Evolutionary conservation across 2,329 filamentous ascomycete genomes (phyloP), one percentile per base, ranked within the genome.

Genomic region (Cladosporium austrohemisphaericum): DNA sequence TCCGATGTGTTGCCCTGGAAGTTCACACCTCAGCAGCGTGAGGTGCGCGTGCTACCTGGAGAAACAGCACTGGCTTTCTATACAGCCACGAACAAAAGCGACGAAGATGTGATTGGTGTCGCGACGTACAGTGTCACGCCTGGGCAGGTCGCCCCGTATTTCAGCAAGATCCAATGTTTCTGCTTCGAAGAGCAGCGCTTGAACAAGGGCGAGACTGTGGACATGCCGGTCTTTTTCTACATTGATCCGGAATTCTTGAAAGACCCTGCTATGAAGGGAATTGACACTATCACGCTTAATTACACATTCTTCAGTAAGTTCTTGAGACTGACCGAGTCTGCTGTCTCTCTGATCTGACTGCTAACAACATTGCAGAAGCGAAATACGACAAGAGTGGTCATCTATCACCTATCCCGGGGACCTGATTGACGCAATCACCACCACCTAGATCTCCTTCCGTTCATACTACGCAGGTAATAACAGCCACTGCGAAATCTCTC

Each of bases 141-240:
- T 0, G 93, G 83, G 3, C 93, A 98, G 71, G 91, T 95, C 36
- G 92, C 93, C 35, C 91, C 89, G 1, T 98, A 98, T 69, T 98
- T 98, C 66, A 94, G 88, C 80, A 98, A 98, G 79, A 98, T 98
- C 37, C 93, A 98, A 71, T 98, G 93, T 66, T 98, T 98, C 71
- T 98, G 93, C 70, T 98, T 98, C 63, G 93, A 98, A 73, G 92
- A 79, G 68, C 93, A 98, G 77, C 79, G 94, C 54, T 71, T 98
- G 57, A 92, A 93, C 65, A 91, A 91, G 5, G 91, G 92, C 36
- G 94, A 98, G 77, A 93, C 90, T 36, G 93, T 98, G 47, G 93
- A 98, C 68, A 98, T 98, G 94, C 94, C 93, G 0, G 94, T 98
- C 0, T 98, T 98, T 71, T 98, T 98, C 72, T 98, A 97, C 70